A percentile compares a stretch with the other conserved stretches of the same genome.
Conservation (phyloP, 1,139 yeast species). For the Hansenula sp. region DNA sequence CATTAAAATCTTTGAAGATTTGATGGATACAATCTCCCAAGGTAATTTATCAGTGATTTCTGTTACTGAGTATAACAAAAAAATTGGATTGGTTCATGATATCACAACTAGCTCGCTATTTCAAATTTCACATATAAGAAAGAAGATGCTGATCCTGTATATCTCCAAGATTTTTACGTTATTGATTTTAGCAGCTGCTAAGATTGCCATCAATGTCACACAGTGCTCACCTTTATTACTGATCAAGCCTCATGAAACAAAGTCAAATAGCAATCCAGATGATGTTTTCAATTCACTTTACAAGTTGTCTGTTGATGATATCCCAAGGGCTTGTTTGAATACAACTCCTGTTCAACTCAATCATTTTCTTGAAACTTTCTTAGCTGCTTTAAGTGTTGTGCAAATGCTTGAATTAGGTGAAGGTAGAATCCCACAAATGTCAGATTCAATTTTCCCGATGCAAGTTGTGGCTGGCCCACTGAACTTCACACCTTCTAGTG, state of each 20-base stretch:
- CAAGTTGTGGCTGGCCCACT: slow-evolving; percentile 26
- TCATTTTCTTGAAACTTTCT: slow-evolving; percentile 15
- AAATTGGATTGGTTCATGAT: slow-evolving; percentile 17
- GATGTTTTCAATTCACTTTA: slow-evolving; percentile 23
- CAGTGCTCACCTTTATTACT: slow-evolving; percentile 25
- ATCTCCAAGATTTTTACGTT: slow-evolving; percentile 28
- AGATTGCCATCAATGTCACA: slow-evolving; percentile 25
- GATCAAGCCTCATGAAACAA: slow-evolving; percentile 26
- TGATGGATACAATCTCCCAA: slow-evolving; percentile 30
- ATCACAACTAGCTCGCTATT: slow-evolving; percentile 20
- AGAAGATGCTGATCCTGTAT: slow-evolving; percentile 30
- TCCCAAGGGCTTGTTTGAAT: slow-evolving; percentile 12
- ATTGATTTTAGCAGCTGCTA: slow-evolving; percentile 26
- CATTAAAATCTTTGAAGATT: slow-evolving; percentile 28
- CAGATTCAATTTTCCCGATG: slow-evolving; percentile 11
- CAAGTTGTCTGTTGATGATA: slow-evolving; percentile 22
- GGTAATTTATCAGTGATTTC: slow-evolving; percentile 23
- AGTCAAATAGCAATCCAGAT: slow-evolving; percentile 20
- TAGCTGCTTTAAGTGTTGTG: slow-evolving; percentile 19
- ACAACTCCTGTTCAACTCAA: slow-evolving; percentile 13
- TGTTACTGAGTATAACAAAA: slow-evolving; percentile 21
- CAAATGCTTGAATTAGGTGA: slow-evolving; percentile 18
- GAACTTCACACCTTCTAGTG: slow-evolving; percentile 18
- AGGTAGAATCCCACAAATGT: slow-evolving; percentile 19
- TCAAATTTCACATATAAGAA: slow-evolving; percentile 20